phyloP scores from a whole-genome alignment of 2,329 filamentous ascomycete species.

The Alternaria triticimaculans region DNA sequence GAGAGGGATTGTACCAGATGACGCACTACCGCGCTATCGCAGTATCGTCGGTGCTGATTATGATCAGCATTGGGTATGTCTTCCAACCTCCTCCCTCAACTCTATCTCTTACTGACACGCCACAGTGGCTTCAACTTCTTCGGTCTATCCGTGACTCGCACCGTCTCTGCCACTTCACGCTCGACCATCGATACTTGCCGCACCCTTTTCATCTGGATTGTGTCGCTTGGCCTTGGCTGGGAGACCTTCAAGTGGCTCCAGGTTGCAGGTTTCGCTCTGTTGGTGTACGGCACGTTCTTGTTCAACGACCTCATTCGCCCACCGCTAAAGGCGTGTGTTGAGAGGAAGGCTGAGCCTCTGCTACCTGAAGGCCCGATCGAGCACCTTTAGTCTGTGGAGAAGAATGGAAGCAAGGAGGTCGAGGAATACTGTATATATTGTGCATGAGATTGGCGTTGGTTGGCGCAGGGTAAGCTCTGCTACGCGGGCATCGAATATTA shows the following conservation, averaged over 20 bases:
- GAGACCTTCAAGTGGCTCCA: conserved; percentile 98
- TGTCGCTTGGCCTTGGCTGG: conserved; percentile 92
- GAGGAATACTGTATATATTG: conserved; percentile 6
- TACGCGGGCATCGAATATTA: not conserved
- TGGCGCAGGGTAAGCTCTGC: not conserved
- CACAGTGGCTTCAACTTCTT: conserved; percentile 97
- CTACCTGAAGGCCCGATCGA: conserved; percentile 86
- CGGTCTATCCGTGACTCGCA: conserved; percentile 88
- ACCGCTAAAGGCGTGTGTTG: conserved; percentile 72
- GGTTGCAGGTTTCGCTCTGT: conserved; percentile 81
- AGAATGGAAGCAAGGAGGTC: not conserved
- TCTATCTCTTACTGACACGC: conserved; percentile 15
- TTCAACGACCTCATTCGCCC: conserved; percentile 94
- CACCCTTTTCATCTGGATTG: conserved; percentile 97
- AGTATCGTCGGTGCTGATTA: conserved; percentile 84
- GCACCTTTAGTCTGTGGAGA: conserved; percentile 55
- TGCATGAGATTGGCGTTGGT: conserved; percentile 1
- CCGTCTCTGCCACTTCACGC: conserved; percentile 87
- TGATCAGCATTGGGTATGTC: conserved; percentile 93
- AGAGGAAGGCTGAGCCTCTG: conserved; percentile 65
- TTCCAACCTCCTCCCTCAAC: conserved; percentile 4
- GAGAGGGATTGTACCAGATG: conserved; percentile 84
- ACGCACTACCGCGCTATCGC: conserved; percentile 73
- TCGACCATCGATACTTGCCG: conserved; percentile 98
- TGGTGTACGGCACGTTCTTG: conserved; percentile 95